Base-by-base conservation (phyloP, 768 basidiomycete species). In the Pulveroboletus sp. region DNA sequence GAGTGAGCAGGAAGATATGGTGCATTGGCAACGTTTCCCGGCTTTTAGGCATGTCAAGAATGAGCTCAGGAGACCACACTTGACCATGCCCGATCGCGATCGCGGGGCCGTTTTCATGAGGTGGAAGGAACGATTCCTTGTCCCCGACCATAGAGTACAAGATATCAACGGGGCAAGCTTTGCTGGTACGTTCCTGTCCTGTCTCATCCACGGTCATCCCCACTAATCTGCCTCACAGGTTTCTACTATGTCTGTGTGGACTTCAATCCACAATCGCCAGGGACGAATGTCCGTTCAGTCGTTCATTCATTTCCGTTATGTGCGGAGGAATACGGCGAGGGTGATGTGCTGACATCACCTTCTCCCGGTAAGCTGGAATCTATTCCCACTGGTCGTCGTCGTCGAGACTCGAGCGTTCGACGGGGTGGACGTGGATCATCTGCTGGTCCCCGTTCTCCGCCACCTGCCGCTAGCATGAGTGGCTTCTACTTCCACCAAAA, bases 171-270 rank as follows among this genome's bases (percentile, higher is more conserved):
- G 94, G 37, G 94, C 94, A 19, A 92, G 90, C 65, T 97, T 94
- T 68, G 94, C 94, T 61, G 93, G 92, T 91, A 57, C 65, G 81
- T 73, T 16, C 39, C 2, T 9, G 27, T 38, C 36, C 49, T 50
- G 37, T 46, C 52, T 37, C 27, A 21, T 39, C 19, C 16, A 20
- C 19, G 13, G 6, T 33, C n/a, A 11, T 13, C 34, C 34, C 1
- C 50, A 51, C 58, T 58, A 17, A 45, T 33, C 13, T 51, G 32
- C 3, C 47, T 48, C 16, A 39, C 64, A 87, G 94, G 92, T 27
- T 94, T 97, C 71, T 97, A 94, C 71, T 95, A 93, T 60, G 89
- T 94, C 47, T 91, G 93, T 65, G 89, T 97, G 35, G 94, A 97
- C 65, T 89, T 94, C 63, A 88, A 87, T 59, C 87, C 90, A 5